Evolutionary conservation across 257 asterid species (phyloP).

Genomic region (Petunia axillaris): DNA sequence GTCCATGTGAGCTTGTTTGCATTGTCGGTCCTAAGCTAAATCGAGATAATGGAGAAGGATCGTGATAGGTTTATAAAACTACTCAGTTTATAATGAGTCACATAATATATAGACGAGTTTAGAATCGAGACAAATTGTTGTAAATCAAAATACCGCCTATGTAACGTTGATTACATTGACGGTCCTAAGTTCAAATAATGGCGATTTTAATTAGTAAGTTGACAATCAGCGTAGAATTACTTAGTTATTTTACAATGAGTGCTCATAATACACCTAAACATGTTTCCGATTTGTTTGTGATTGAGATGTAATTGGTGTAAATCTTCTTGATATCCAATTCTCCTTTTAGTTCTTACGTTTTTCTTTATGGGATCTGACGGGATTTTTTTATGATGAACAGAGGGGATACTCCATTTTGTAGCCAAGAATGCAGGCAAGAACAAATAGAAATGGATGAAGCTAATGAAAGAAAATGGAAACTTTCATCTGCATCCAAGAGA

Average conservation of each 20-base stretch:
- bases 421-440: constrained; percentile 92
- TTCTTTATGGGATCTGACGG: neutral
- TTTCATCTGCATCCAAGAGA: constrained; percentile 62
- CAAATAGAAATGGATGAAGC: constrained; percentile 95
- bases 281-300: neutral
- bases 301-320: neutral
- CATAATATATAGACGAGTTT: too few species aligned
- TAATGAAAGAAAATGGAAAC: constrained; percentile 59
- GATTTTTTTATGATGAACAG: constrained; percentile 47
- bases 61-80: too few species aligned
- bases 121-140: too few species aligned
- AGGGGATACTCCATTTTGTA: constrained; percentile 90
- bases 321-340: neutral
- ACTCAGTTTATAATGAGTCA: too few species aligned
- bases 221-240: neutral
- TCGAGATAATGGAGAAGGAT: too few species aligned
- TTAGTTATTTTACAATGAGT: neutral
- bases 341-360: neutral
- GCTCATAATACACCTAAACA: neutral
- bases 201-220: neutral
- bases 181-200: neutral
- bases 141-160: too few species aligned
- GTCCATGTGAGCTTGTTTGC: too few species aligned
- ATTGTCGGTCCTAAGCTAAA: too few species aligned
- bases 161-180: too few species aligned